These are phyloP conservation scores for Andrographis paniculata DNA, from an alignment of 305 asterid genomes.

Conservation along the genomic window DNA sequence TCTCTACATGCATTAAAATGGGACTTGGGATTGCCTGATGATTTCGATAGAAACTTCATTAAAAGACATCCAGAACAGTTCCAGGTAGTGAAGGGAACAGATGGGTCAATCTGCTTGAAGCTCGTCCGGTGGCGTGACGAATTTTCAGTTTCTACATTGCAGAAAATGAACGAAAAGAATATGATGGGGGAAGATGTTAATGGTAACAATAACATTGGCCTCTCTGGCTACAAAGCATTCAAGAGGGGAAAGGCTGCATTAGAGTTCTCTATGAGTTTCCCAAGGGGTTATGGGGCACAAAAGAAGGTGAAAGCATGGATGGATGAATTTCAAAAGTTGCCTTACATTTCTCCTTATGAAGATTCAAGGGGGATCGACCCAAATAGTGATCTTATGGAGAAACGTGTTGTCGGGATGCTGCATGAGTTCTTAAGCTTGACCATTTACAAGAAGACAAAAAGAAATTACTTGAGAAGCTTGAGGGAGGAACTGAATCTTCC, in stretches of 20 bases:
- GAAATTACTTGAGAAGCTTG: conserved; percentile 79
- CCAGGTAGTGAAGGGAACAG: conserved; percentile 45
- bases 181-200: conserved; percentile 15
- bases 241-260: conserved; percentile 71
- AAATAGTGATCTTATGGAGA: conserved; percentile 89
- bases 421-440: conserved; percentile 77
- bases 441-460: conserved; percentile 82
- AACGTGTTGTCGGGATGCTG: conserved; percentile 83
- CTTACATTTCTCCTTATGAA: conserved; percentile 90
- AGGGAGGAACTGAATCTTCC: conserved; percentile 85
- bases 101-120: conserved; percentile 61
- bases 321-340: conserved; percentile 92
- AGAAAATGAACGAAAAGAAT: conserved; percentile 53
- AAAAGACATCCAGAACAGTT: conserved; percentile 56
- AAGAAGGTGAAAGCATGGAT: conserved; percentile 94
- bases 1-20: conserved; percentile 71
- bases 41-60: conserved; percentile 53
- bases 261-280: conserved; percentile 86
- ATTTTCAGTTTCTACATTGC: conserved; percentile 59
- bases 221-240: conserved; percentile 42
- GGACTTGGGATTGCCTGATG: conserved; percentile 89
- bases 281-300: conserved; percentile 89
- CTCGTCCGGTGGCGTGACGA: conserved; percentile 66
- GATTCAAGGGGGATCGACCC: conserved; percentile 77
- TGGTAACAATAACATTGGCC: conserved; percentile 11